Base-by-base conservation (phyloP, 2,329 filamentous ascomycete species). In the Passalora sequoiae region DNA sequence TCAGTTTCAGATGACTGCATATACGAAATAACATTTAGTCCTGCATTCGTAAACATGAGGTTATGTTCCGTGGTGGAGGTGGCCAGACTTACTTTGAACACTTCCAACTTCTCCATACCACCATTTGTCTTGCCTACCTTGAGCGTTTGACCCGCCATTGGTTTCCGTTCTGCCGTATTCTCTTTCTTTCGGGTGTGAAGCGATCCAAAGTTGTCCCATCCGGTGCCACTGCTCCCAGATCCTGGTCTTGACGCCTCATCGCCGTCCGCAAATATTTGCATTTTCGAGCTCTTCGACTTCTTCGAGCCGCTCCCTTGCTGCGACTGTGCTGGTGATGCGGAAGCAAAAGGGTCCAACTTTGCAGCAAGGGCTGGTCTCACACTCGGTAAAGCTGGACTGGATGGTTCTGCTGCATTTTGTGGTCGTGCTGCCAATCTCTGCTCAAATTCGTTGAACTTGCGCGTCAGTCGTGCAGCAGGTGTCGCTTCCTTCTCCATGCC, bases 361-460 rank as follows among this genome's bases (percentile, higher is more conserved):
- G 86, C 80, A 3, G 84, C 89, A 33, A 98, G 73, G 1, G 87
- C 92, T 16, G 89, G 84, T 33, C 92, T 78, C 13, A 92, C 78
- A 2, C 79, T 82, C 0, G 91, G 91, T 19, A 98, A 71, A 8
- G 91, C 92, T 13, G 92, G 92, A 2, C 89, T 96, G 0, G 82
- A 81, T 1, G 91, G 89, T 42, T 83, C 86, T 17, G 72, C 64
- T 0, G 64, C 66, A 44, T 77, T 74, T 38, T 81, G 75, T 21
- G 83, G 75, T 50, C 78, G 77, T 44, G 81, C 77, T n/a, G 83
- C 80, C 45, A 80, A 80, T 49, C 92, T 77, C 56, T 84, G 77
- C 67, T 94, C 83, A 57, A 98, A 98, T 64, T 97, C 91, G 57
- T 80, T 83, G 67, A 89, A 96, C 68, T 96, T 97, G 61, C 92